These are phyloP conservation scores for Metschnikowia picachoensis DNA, from an alignment of 805 yeast species.

Conservation along the genomic window DNA sequence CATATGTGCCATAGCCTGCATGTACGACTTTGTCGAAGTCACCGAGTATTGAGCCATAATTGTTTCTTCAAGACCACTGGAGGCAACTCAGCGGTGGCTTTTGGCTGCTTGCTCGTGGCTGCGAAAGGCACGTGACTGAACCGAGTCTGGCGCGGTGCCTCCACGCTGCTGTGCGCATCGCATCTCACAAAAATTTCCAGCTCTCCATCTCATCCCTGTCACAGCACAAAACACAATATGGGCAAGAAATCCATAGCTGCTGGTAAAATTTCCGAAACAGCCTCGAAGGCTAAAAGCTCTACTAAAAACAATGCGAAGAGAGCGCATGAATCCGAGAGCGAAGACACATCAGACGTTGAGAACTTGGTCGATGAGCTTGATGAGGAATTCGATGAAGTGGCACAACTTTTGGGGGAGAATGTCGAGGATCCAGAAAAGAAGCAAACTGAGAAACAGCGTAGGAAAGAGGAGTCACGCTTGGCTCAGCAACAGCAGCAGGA, in stretches of 20 bases:
- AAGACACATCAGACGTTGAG: constrained; percentile 26
- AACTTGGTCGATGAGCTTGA: constrained; percentile 53
- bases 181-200: constrained; percentile 14
- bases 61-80: neutral
- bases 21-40: constrained; percentile 67
- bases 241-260: constrained; percentile 5
- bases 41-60: constrained; percentile 42
- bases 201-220: neutral
- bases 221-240: constrained; percentile 1
- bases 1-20: constrained; percentile 76
- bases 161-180: constrained; percentile 10
- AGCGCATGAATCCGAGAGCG: constrained; percentile 29
- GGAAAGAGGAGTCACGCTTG: constrained; percentile 15
- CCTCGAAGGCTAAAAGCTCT: neutral
- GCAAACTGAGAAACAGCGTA: constrained; percentile 21
- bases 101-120: neutral
- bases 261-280: neutral
- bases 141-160: neutral
- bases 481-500: constrained; percentile 22
- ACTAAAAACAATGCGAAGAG: constrained; percentile 16
- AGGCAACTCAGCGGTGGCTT: neutral
- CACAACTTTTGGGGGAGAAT: constrained; percentile 46
- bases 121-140: neutral
- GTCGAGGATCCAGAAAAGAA: constrained; percentile 38
- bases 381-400: constrained; percentile 55